Evolutionary conservation across 116 monocot species (phyloP).

Genomic region (Dioscorea cayenensis): DNA sequence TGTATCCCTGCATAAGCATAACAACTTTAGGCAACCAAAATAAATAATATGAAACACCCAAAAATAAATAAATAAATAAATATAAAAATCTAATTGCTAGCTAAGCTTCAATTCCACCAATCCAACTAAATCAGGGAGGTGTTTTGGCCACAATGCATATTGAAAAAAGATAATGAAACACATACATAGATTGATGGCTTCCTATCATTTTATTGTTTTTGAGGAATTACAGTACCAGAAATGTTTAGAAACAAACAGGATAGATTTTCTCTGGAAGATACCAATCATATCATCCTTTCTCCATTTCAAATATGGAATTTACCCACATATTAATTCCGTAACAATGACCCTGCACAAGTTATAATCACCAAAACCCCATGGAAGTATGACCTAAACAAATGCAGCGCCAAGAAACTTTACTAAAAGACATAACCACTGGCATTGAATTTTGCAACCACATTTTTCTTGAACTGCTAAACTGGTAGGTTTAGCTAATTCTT

Average conservation of each 20-base stretch:
- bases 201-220: no score
- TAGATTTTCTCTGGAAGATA: background rate
- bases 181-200: background rate
- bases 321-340: background rate
- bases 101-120: no score
- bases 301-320: background rate
- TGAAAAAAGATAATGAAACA: background rate
- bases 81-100: no score
- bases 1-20: slow-evolving; percentile 44
- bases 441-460: no score
- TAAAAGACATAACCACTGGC: no score
- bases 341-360: background rate
- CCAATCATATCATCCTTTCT: background rate
- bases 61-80: background rate
- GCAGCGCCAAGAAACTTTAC: no score
- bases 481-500: background rate
- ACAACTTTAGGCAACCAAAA: background rate
- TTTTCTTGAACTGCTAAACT: background rate
- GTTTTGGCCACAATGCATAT: no score
- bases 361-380: no score
- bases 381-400: background rate
- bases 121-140: background rate
- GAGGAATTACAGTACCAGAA: no score
- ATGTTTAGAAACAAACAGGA: no score
- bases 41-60: background rate